Conservation (phyloP, 208 protist species). For the Leishmania guyanensis region DNA sequence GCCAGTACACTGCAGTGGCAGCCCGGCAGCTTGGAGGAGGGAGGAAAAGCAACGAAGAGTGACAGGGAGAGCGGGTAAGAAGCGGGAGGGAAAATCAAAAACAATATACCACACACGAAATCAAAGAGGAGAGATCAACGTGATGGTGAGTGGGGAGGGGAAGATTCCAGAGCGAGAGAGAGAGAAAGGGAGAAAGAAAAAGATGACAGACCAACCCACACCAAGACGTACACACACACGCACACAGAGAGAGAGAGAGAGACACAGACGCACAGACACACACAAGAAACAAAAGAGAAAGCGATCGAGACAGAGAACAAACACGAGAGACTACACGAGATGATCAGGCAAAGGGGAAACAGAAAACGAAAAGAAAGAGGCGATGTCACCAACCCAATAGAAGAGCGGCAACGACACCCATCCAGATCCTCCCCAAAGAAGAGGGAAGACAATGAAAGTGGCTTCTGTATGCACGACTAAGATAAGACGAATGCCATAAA, state of each 20-base stretch:
- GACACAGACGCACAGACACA: neutral
- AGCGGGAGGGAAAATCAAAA: too few species aligned
- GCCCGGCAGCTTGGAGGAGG: neutral
- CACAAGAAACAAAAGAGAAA: neutral
- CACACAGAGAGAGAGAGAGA: neutral
- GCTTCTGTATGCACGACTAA: neutral
- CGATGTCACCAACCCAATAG: neutral
- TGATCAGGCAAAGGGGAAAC: neutral
- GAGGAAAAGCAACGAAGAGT: neutral
- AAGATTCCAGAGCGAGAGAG: neutral
- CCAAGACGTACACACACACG: neutral
- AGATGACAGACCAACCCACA: neutral
- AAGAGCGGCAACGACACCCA: neutral
- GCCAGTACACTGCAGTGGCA: neutral
- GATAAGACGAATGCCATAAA: neutral
- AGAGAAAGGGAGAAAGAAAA: neutral
- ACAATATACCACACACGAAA: too few species aligned
- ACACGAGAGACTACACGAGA: neutral
- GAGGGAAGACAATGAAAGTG: neutral
- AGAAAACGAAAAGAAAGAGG: slow-evolving; percentile 5
- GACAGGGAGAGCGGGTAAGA: neutral
- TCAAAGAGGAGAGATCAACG: neutral
- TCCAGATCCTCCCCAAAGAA: neutral
- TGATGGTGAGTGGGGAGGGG: neutral
- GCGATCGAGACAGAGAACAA: neutral